Base-by-base conservation (phyloP, 2,329 filamentous ascomycete species). In the Clarireedia monteithiana region DNA sequence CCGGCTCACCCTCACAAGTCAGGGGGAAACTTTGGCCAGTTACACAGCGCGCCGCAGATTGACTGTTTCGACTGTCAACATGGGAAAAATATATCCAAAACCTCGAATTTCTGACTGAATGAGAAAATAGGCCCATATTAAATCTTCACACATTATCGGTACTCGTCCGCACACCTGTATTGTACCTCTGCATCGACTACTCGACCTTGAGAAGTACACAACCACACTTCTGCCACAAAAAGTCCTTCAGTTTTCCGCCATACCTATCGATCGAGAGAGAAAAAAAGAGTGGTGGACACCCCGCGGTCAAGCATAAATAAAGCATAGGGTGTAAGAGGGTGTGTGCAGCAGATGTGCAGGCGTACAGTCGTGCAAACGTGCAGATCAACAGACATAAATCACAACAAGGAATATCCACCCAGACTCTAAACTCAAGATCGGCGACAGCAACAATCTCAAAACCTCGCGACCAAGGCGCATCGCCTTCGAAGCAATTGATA, bases 401-500 rank as follows among this genome's bases (percentile, higher is more conserved):
- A 55, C 53, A 50, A 50, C 53, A 38, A 12, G 23, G 26, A 24
- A 20, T 40, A 54, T 40, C 5, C 34, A 38, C 6, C 20, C 24
- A 49, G 17, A 54, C 26, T 36, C 26, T 47, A 38, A 17, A 36
- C 42, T 55, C 47, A 23, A 44, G 40, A 55, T 42, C 38, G 26
- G 24, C 30, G 46, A 50, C 36, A 42, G 30, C 24, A 49, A 26
- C n/a, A 54, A 34, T 24, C 46, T 51, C 44, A 44, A 26, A 15
- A 36, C 49, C 48, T 53, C 39, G 48, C 56, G 46, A 50, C 55
- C 53, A 52, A 61, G 60, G 63, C 62, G 61, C 60, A 62, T 62
- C 50, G 55, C 60, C 60, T 58, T 38, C 48, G 56, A 57, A 50
- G 38, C 58, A 44, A 42, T 42, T 5, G 24, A 42, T 49, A 24